Evolutionary conservation across 768 basidiomycete genomes (phyloP).

Genomic region (Boletus speciosus): DNA sequence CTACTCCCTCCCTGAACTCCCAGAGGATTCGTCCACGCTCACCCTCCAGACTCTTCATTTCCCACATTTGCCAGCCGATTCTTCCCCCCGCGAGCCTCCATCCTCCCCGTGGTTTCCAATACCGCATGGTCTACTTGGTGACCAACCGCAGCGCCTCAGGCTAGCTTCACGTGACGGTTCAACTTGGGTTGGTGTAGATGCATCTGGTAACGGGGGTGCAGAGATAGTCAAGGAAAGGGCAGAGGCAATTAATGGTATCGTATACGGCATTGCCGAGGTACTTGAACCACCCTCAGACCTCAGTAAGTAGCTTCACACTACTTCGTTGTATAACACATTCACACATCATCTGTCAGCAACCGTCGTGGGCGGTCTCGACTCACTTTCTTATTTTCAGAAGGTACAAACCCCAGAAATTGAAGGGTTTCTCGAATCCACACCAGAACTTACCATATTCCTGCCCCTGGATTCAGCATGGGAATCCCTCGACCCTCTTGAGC

Average conservation of each 20-base stretch:
- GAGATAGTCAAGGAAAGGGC: constrained; percentile 55
- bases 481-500: constrained; percentile 71
- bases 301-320: constrained; percentile 42
- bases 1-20: constrained; percentile 53
- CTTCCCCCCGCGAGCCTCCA: constrained; percentile 65
- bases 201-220: constrained; percentile 73
- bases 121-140: constrained; percentile 77
- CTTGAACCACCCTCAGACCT: constrained; percentile 72
- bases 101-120: constrained; percentile 83
- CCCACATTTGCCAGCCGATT: constrained; percentile 56
- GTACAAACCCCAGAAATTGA: constrained; percentile 63
- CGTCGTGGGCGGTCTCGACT: constrained; percentile 54
- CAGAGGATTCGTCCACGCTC: constrained; percentile 37
- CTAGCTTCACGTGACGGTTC: constrained; percentile 47
- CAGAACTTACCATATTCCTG: constrained; percentile 84
- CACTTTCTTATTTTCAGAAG: constrained; percentile 70
- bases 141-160: constrained; percentile 78
- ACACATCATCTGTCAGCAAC: constrained; percentile 42
- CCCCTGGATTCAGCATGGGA: constrained; percentile 85
- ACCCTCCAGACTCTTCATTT: constrained; percentile 65
- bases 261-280: constrained; percentile 73
- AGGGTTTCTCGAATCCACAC: constrained; percentile 56
- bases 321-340: background rate
- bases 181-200: constrained; percentile 69
- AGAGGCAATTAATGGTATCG: constrained; percentile 69